These are phyloP conservation scores for Acmispon strigosus DNA, from an alignment of 306 rosid species.

Conservation along the genomic window DNA sequence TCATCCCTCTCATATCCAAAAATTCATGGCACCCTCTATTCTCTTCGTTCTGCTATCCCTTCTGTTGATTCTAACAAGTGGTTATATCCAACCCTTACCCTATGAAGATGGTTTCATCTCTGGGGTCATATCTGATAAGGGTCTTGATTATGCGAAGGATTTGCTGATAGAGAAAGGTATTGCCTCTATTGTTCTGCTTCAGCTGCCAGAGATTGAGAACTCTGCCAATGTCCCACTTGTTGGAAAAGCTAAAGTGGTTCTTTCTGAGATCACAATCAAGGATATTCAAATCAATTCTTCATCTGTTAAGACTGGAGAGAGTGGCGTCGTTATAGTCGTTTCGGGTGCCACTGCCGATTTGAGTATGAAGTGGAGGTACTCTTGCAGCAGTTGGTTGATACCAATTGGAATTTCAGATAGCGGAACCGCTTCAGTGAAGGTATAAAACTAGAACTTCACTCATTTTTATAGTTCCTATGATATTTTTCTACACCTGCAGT, in stretches of 20 bases:
- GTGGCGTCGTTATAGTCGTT: slow-evolving; percentile 49
- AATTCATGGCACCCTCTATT: slow-evolving; percentile 25
- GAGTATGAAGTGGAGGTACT: slow-evolving; percentile 64
- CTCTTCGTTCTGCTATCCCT: slow-evolving; percentile 18
- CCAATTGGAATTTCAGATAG: slow-evolving; percentile 60
- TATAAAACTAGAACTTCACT: slow-evolving; percentile 20
- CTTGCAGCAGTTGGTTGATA: slow-evolving; percentile 48
- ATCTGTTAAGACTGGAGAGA: slow-evolving; percentile 46
- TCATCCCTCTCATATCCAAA: slow-evolving; percentile 22
- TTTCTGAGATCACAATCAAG: slow-evolving; percentile 54
- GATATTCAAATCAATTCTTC: slow-evolving; percentile 49
- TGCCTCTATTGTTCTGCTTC: slow-evolving; percentile 53
- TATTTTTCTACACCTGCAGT: not conserved
- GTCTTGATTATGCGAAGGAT: slow-evolving; percentile 73
- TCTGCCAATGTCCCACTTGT: slow-evolving; percentile 41
- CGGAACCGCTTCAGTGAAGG: slow-evolving; percentile 80
- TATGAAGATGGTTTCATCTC: slow-evolving; percentile 57
- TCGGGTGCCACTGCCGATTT: slow-evolving; percentile 69
- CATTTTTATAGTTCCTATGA: not conserved
- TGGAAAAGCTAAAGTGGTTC: slow-evolving; percentile 52
- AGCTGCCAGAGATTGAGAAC: slow-evolving; percentile 54
- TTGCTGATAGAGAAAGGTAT: slow-evolving; percentile 51
- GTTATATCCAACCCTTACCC: slow-evolving; percentile 26
- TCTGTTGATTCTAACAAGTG: slow-evolving; percentile 26
- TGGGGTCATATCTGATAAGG: slow-evolving; percentile 51